These are phyloP conservation scores for Scutellaria minor DNA, from an alignment of 257 asterid genomes.

Conservation along the genomic window DNA sequence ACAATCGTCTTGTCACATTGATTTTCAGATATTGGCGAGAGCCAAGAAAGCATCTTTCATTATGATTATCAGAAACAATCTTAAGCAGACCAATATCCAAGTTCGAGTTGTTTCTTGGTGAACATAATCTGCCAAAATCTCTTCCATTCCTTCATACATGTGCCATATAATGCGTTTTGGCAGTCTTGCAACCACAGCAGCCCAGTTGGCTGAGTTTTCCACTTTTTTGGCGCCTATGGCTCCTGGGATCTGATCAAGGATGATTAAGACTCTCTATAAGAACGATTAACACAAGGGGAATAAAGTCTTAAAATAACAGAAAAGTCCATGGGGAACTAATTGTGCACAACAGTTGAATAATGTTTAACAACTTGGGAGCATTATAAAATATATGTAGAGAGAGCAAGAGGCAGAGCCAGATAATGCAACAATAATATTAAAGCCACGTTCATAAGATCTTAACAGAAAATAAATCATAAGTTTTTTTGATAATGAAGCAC, in stretches of 20 bases:
- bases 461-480: not conserved
- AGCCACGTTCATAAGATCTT: not conserved
- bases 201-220: conserved; percentile 12
- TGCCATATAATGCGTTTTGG: conserved; percentile 27
- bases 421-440: not conserved
- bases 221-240: not conserved
- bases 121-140: conserved; percentile 36
- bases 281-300: not conserved
- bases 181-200: not conserved
- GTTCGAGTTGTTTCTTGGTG: conserved; percentile 40
- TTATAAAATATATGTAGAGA: not conserved
- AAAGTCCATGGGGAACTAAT: not conserved
- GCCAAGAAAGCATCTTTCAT: conserved; percentile 37
- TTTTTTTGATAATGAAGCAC: not conserved
- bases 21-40: conserved; percentile 29
- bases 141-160: conserved; percentile 37
- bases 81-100: conserved; percentile 35
- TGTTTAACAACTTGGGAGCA: not conserved
- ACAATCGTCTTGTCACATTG: not conserved
- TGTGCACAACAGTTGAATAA: not conserved
- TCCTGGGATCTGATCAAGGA: conserved; percentile 34
- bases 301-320: not conserved
- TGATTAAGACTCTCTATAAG: not conserved
- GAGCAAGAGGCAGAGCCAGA: not conserved
- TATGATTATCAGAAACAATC: conserved; percentile 31